phyloP scores from a whole-genome alignment of 2,329 filamentous ascomycete genomes.

The Emmonsiellopsis sp. region DNA sequence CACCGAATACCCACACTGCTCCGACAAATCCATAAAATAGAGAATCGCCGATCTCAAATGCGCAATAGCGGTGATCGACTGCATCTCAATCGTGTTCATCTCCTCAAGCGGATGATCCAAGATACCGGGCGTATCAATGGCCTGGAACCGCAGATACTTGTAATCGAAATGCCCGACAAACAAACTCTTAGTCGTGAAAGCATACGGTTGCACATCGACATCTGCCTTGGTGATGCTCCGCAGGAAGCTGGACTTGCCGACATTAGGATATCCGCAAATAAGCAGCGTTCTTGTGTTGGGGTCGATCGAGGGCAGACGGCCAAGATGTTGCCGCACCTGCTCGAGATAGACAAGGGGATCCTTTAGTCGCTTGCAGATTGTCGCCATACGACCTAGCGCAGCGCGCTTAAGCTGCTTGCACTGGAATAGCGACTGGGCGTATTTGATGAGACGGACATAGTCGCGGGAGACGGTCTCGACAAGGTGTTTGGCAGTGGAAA shows the following conservation, averaged over 20 bases:
- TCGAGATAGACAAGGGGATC: conserved; percentile 93
- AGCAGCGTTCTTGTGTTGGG: conserved; percentile 92
- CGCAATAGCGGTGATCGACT: conserved; percentile 94
- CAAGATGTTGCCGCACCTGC: conserved; percentile 92
- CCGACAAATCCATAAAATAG: conserved; percentile 96
- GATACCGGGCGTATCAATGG: conserved; percentile 97
- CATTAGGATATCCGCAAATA: conserved; percentile 96
- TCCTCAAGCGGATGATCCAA: conserved; percentile 95
- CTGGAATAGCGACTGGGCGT: conserved; percentile 93
- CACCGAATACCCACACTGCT: conserved; percentile 93
- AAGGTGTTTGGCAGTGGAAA: conserved; percentile 90
- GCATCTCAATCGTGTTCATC: conserved; percentile 99
- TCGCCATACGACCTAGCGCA: conserved; percentile 94
- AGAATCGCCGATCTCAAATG: conserved; percentile 90
- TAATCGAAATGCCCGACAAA: conserved; percentile 98
- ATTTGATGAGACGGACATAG: conserved; percentile 92
- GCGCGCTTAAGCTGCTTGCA: conserved; percentile 98
- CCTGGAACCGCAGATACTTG: conserved; percentile 83
- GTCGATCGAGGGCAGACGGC: conserved; percentile 95
- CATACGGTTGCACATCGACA: conserved; percentile 94
- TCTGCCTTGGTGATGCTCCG: conserved; percentile 87
- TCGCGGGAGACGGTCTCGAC: conserved; percentile 95
- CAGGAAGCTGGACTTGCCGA: conserved; percentile 94
- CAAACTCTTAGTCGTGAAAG: conserved; percentile 94
- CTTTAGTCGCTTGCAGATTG: conserved; percentile 87